A percentile compares a stretch with the other conserved stretches of the same genome.
phyloP scores from a whole-genome alignment of 2,329 filamentous ascomycete genomes.

The Botrytis tulipae region DNA sequence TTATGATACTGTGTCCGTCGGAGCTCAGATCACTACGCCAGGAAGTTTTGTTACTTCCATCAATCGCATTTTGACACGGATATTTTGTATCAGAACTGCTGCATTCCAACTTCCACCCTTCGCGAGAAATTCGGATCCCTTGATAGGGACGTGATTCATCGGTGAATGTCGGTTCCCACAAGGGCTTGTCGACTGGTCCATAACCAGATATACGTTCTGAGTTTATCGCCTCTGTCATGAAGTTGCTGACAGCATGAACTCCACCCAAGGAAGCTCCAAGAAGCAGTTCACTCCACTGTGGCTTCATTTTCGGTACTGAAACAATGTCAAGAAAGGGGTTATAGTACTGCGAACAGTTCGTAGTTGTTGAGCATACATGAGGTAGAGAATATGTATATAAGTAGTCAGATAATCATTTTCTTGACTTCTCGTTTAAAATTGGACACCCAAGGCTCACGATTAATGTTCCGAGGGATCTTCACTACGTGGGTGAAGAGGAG shows the following conservation, averaged over 20 bases:
- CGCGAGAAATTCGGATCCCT: neutral
- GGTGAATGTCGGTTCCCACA: neutral
- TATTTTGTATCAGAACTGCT: neutral
- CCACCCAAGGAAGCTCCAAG: conserved; percentile 6
- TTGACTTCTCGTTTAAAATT: neutral
- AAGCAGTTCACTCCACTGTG: neutral
- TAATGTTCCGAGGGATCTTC: neutral
- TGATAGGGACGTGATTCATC: conserved; percentile 2
- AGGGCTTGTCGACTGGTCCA: conserved; percentile 1
- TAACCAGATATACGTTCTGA: conserved; percentile 8
- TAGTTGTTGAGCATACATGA: neutral
- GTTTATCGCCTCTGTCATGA: conserved; percentile 2
- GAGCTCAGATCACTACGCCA: neutral
- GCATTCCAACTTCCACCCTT: conserved; percentile 5
- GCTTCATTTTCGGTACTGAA: neutral
- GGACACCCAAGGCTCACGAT: neutral
- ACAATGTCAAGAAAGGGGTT: neutral
- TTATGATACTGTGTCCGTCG: neutral
- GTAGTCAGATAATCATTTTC: neutral
- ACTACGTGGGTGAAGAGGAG: neutral
- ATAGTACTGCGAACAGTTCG: neutral
- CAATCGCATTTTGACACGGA: neutral
- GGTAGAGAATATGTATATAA: neutral
- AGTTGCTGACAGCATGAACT: neutral
- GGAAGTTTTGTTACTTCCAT: conserved; percentile 3